A percentile compares a stretch with the other conserved stretches of the same genome.
phyloP scores from a whole-genome alignment of 495 filamentous ascomycete genomes.

The Aspergillus sparsus region DNA sequence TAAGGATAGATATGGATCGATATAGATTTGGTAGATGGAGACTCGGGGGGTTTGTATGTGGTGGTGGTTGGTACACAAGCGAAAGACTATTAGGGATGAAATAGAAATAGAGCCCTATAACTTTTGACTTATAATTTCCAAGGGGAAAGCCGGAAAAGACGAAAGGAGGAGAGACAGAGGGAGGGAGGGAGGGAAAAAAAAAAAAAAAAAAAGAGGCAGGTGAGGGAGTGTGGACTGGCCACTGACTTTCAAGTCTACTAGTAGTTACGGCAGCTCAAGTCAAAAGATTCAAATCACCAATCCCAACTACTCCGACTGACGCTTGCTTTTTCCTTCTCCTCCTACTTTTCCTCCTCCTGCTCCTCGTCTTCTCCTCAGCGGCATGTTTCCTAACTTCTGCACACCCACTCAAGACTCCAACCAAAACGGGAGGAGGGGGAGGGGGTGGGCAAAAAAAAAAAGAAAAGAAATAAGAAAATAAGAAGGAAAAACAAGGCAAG shows the following conservation, averaged over 20 bases:
- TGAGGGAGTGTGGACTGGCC: conserved; percentile 9
- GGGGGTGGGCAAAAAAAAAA: conserved; percentile 6
- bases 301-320: conserved; percentile 22
- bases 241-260: not conserved
- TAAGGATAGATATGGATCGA: not conserved
- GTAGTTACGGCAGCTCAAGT: not conserved
- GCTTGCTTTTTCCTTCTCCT: conserved; percentile 23
- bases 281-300: conserved; percentile 23
- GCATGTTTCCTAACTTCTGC: conserved; percentile 20
- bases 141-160: conserved; percentile 5
- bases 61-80: conserved; percentile 7
- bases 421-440: conserved; percentile 11
- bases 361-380: conserved; percentile 15
- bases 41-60: not conserved
- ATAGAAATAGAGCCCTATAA: not conserved
- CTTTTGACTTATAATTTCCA: not conserved
- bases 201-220: conserved; percentile 10
- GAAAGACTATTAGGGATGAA: not conserved
- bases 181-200: conserved; percentile 20
- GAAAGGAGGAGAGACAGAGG: conserved; percentile 17
- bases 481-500: not conserved
- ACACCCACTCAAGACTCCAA: conserved; percentile 17
- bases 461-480: conserved; percentile 7
- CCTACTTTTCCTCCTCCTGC: too few species aligned
- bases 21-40: conserved; percentile 10